Evolutionary conservation across 2,329 filamentous ascomycete species (phyloP).

Genomic region (Incumbomyces lentus): DNA sequence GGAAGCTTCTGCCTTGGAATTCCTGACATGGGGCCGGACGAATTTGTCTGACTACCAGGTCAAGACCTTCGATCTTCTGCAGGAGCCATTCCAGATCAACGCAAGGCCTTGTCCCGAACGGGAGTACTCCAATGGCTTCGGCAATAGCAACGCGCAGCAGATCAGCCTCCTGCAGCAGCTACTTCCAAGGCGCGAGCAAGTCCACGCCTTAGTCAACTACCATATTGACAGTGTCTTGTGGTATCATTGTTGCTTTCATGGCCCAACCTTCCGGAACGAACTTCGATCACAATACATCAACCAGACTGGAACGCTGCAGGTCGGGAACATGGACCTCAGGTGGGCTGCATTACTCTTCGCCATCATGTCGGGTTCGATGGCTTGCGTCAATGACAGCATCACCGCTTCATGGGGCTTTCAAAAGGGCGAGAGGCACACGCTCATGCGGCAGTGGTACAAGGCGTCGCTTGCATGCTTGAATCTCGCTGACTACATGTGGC

Average conservation of each 20-base stretch:
- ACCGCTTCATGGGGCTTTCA: conserved; percentile 36
- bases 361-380: conserved; percentile 17
- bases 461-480: conserved; percentile 37
- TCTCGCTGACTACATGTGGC: conserved; percentile 36
- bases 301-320: conserved; percentile 9
- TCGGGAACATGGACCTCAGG: conserved; percentile 11
- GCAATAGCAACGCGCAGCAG: conserved; percentile 12
- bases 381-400: conserved; percentile 9
- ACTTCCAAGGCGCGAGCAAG: conserved; percentile 12
- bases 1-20: conserved; percentile 31
- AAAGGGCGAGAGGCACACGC: conserved; percentile 29
- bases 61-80: conserved; percentile 23
- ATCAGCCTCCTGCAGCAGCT: conserved; percentile 17
- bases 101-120: not conserved
- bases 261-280: conserved; percentile 12
- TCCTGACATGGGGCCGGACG: conserved; percentile 39
- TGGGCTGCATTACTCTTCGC: conserved; percentile 19
- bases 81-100: conserved; percentile 25
- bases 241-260: conserved; percentile 18
- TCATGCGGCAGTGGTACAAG: conserved; percentile 38
- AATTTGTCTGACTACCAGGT: conserved; percentile 18
- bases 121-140: conserved; percentile 8
- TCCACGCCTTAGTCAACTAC: conserved; percentile 17
- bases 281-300: conserved; percentile 14
- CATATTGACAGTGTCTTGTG: conserved; percentile 15